A percentile compares a stretch with the other conserved stretches of the same genome.
phyloP scores from a whole-genome alignment of 805 yeast species.

The Candida fluviatilis region DNA sequence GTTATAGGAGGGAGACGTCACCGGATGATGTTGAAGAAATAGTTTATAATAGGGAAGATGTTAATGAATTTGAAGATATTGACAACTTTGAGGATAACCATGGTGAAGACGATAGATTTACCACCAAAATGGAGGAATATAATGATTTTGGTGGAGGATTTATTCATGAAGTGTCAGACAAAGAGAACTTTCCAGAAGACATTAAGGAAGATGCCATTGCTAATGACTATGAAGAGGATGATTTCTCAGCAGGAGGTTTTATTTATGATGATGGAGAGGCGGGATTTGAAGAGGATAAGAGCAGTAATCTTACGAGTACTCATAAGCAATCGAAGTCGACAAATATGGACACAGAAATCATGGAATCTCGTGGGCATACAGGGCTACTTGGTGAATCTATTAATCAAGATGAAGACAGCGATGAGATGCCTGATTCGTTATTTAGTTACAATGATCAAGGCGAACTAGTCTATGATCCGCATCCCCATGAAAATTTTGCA shows the following conservation, averaged over 20 bases:
- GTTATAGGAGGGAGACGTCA: slow-evolving; percentile 1
- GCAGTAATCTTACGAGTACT: too few relatives aligned
- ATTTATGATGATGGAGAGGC: too few relatives aligned
- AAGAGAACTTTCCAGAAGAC: too few relatives aligned
- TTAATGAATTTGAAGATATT: not conserved
- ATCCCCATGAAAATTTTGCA: not conserved
- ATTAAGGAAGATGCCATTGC: too few relatives aligned
- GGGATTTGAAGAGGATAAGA: too few relatives aligned
- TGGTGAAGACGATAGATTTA: not conserved
- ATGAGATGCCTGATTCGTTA: slow-evolving; percentile 16
- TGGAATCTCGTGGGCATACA: too few relatives aligned
- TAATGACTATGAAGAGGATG: not conserved
- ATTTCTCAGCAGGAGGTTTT: not conserved
- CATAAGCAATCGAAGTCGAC: too few relatives aligned
- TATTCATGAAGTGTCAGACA: too few relatives aligned
- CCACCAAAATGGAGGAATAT: not conserved
- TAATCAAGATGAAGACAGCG: not conserved
- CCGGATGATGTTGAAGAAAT: not conserved
- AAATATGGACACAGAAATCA: too few relatives aligned
- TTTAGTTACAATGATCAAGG: slow-evolving; percentile 16
- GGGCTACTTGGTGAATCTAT: too few relatives aligned
- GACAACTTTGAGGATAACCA: too few relatives aligned
- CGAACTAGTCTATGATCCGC: slow-evolving; percentile 19
- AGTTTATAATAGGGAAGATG: not conserved
- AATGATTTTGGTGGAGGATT: too few relatives aligned